Percentiles rank a stretch among this genome's conserved stretches.
Conservation (phyloP, 1,139 yeast genomes). For the Protomyces inundatus region DNA sequence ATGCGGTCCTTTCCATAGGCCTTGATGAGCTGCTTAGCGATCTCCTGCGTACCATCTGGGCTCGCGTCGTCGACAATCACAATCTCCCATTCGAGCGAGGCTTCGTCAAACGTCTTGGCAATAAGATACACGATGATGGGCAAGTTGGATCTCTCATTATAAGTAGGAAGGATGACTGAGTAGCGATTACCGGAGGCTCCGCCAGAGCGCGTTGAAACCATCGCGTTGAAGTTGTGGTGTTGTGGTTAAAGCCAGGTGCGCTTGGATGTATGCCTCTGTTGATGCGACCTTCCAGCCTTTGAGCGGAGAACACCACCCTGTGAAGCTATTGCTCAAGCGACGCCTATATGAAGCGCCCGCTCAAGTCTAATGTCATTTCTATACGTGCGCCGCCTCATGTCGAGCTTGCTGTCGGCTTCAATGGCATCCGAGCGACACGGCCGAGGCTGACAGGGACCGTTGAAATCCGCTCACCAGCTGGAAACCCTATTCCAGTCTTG, state of each 20-base stretch:
- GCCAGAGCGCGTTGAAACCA: slow-evolving; percentile 21
- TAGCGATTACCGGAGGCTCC: slow-evolving; percentile 47
- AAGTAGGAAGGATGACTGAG: slow-evolving; percentile 73
- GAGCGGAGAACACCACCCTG: too few species aligned
- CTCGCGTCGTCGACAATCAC: slow-evolving; percentile 75
- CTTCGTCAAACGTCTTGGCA: slow-evolving; percentile 61
- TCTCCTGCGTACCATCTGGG: slow-evolving; percentile 76
- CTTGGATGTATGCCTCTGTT: too few species aligned
- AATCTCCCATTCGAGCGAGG: slow-evolving; percentile 65
- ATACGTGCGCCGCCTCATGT: slow-evolving; percentile 24
- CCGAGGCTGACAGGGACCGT: slow-evolving; percentile 19
- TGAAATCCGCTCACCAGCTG: slow-evolving; percentile 19
- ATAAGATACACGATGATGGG: slow-evolving; percentile 69
- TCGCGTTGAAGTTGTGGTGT: not conserved
- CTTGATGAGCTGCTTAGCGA: slow-evolving; percentile 60
- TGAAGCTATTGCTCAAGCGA: too few species aligned
- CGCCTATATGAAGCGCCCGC: not conserved
- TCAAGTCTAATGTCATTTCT: slow-evolving; percentile 10
- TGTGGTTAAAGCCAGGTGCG: not conserved
- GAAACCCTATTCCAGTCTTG: slow-evolving; percentile 5
- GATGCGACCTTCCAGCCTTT: too few species aligned
- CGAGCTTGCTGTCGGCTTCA: slow-evolving; percentile 23
- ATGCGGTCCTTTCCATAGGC: slow-evolving; percentile 62
- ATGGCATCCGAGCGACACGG: slow-evolving; percentile 23
- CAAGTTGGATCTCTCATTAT: slow-evolving; percentile 65